phyloP scores from a whole-genome alignment of 148 eudicot genomes.

The Diospyros kaki region DNA sequence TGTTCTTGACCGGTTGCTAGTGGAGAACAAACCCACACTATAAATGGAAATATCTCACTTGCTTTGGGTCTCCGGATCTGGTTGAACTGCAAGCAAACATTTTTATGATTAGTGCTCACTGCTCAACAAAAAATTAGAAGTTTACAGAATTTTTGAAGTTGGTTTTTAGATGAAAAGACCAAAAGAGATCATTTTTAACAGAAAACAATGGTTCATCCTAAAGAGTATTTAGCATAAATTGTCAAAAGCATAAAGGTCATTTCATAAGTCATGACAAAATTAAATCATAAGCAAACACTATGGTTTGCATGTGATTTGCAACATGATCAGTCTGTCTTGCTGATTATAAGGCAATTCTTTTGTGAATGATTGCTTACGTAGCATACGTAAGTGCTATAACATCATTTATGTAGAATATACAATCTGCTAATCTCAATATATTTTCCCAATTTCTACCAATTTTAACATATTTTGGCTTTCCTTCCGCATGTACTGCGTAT shows the following conservation, averaged over 20 bases:
- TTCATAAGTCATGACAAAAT: not conserved
- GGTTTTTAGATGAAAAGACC: not conserved
- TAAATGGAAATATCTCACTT: not conserved
- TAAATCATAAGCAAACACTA: not conserved
- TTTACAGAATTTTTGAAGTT: not conserved
- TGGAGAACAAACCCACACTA: not conserved
- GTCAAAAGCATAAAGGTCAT: not conserved
- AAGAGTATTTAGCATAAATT: not conserved
- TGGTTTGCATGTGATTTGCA: not conserved
- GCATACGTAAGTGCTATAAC: too few species aligned
- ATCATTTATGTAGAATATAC: too few species aligned
- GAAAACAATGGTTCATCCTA: not conserved
- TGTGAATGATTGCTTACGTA: too few species aligned
- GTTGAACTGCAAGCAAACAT: conserved; percentile 5
- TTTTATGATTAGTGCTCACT: not conserved
- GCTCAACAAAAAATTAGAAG: not conserved
- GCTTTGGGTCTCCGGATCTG: not conserved
- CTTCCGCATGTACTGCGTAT: too few species aligned
- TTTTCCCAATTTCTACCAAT: too few species aligned
- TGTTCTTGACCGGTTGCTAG: not conserved
- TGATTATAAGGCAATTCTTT: too few species aligned
- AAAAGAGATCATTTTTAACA: not conserved
- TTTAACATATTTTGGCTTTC: too few species aligned
- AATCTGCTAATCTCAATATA: too few species aligned
- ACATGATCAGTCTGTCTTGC: not conserved